These are phyloP conservation scores for Alternaria arborescens DNA, from an alignment of 2,329 filamentous ascomycete genomes.

Conservation along the genomic window DNA sequence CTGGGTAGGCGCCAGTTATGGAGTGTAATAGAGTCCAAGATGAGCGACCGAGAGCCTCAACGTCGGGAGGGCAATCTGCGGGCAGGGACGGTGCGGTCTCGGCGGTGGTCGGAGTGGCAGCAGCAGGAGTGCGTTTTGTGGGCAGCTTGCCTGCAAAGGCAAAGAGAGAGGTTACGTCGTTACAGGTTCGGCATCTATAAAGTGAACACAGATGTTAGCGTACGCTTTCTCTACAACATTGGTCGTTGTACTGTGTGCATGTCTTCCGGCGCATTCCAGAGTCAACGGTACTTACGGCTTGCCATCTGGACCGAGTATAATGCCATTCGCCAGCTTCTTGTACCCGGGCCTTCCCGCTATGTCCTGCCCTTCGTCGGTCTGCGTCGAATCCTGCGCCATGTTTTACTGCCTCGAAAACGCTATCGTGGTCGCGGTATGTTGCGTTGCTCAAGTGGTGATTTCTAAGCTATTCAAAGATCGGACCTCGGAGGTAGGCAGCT, in stretches of 20 bases:
- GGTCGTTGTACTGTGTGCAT: neutral
- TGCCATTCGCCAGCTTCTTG: constrained; percentile 72
- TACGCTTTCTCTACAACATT: neutral
- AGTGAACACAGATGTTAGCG: constrained; percentile 4
- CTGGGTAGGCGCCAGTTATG: constrained; percentile 87
- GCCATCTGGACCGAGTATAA: constrained; percentile 80
- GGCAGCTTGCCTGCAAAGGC: constrained; percentile 59
- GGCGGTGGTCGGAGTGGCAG: constrained; percentile 37
- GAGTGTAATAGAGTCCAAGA: constrained; percentile 95
- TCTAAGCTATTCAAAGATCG: constrained; percentile 27
- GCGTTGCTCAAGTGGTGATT: constrained; percentile 19
- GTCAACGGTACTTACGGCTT: constrained; percentile 72
- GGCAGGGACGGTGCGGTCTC: constrained; percentile 51
- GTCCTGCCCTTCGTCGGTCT: constrained; percentile 38
- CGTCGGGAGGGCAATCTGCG: constrained; percentile 86
- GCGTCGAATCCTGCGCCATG: constrained; percentile 37
- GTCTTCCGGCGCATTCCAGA: constrained; percentile 27
- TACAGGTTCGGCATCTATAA: constrained; percentile 75
- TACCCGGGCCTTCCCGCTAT: constrained; percentile 42
- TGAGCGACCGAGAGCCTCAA: constrained; percentile 83
- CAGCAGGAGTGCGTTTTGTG: constrained; percentile 42
- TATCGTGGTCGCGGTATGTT: constrained; percentile 2
- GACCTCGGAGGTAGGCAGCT: constrained; percentile 23
- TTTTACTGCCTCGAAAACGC: neutral
- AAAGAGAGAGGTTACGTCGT: constrained; percentile 66